A percentile compares a stretch with the other conserved stretches of the same genome.
These are phyloP conservation scores for Fusarium coicis DNA, from an alignment of 2,329 filamentous ascomycete genomes.

Conservation along the genomic window DNA sequence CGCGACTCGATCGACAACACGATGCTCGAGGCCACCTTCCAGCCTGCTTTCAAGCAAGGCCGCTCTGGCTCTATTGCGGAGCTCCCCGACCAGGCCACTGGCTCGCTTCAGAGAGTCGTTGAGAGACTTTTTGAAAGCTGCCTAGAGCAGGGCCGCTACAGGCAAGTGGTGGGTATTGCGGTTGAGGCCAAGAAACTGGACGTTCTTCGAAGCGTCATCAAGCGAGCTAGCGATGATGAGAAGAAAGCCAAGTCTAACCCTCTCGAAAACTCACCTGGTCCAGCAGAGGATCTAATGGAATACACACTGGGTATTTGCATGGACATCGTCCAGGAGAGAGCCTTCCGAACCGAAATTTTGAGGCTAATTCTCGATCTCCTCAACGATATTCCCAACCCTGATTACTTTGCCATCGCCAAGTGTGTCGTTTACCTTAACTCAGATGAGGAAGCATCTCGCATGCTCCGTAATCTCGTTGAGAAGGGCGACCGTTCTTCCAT, in stretches of 20 bases:
- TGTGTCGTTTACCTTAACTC: constrained; percentile 97
- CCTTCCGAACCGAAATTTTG: constrained; percentile 84
- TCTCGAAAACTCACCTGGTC: constrained; percentile 61
- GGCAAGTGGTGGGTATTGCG: constrained; percentile 96
- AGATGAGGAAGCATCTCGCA: constrained; percentile 87
- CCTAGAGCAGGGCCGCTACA: constrained; percentile 85
- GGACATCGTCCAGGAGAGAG: constrained; percentile 95
- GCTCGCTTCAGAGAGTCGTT: constrained; percentile 84
- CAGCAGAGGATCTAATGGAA: constrained; percentile 94
- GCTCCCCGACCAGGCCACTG: constrained; percentile 74
- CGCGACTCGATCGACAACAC: constrained; percentile 76
- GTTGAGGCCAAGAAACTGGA: constrained; percentile 94
- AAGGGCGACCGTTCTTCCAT: constrained; percentile 82
- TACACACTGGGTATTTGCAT: constrained; percentile 97
- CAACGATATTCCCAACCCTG: constrained; percentile 89
- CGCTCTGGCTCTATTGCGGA: constrained; percentile 72
- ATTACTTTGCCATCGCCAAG: constrained; percentile 98
- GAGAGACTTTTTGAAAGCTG: constrained; percentile 92
- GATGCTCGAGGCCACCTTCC: constrained; percentile 68
- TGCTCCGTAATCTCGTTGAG: constrained; percentile 83
- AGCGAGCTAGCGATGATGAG: constrained; percentile 88
- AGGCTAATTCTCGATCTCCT: constrained; percentile 94
- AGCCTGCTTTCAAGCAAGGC: constrained; percentile 63
- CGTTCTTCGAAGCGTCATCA: constrained; percentile 85
- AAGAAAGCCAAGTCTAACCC: constrained; percentile 71